phyloP scores from a whole-genome alignment of 2,329 filamentous ascomycete genomes.

The Zasmidium cellare region DNA sequence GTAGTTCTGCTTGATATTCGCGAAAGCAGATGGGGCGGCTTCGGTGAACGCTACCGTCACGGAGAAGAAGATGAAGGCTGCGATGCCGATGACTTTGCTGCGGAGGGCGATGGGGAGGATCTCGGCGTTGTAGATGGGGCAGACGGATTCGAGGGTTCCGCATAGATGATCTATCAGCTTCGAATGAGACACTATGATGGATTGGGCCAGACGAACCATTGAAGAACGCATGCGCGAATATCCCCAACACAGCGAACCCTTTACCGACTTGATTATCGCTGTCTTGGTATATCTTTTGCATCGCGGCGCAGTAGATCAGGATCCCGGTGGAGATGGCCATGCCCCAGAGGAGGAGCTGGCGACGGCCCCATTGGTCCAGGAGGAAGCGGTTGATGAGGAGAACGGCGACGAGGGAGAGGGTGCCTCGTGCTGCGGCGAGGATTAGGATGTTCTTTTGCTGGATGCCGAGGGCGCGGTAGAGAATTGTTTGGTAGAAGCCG shows the following conservation, averaged over 20 bases:
- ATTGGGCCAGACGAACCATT: slow-evolving; percentile 58
- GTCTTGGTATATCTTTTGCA: slow-evolving; percentile 57
- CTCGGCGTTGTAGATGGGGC: slow-evolving; percentile 50
- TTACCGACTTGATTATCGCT: slow-evolving; percentile 56
- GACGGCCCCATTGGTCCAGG: slow-evolving; percentile 58
- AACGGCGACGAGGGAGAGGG: slow-evolving; percentile 52
- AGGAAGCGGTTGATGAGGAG: slow-evolving; percentile 52
- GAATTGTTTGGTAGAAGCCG: slow-evolving; percentile 43
- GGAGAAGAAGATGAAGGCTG: slow-evolving; percentile 28
- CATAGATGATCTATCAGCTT: no score
- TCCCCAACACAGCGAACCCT: slow-evolving; percentile 58
- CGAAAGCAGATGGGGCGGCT: slow-evolving; percentile 54
- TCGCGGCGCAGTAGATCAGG: slow-evolving; percentile 59
- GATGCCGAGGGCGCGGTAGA: slow-evolving; percentile 57
- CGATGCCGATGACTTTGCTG: slow-evolving; percentile 56
- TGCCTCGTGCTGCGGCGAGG: slow-evolving; percentile 55
- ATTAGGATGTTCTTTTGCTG: slow-evolving; percentile 51
- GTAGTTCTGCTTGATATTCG: slow-evolving; percentile 53
- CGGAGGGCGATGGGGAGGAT: slow-evolving; percentile 53
- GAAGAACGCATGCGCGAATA: slow-evolving; percentile 56
- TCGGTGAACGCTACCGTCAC: slow-evolving; percentile 46
- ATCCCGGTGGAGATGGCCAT: slow-evolving; percentile 53
- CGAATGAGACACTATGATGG: no score
- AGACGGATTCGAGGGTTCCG: slow-evolving; percentile 1
- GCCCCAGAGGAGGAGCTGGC: slow-evolving; percentile 58